Conservation (phyloP, 179 eudicot genomes). For the Beta corolliflora region DNA sequence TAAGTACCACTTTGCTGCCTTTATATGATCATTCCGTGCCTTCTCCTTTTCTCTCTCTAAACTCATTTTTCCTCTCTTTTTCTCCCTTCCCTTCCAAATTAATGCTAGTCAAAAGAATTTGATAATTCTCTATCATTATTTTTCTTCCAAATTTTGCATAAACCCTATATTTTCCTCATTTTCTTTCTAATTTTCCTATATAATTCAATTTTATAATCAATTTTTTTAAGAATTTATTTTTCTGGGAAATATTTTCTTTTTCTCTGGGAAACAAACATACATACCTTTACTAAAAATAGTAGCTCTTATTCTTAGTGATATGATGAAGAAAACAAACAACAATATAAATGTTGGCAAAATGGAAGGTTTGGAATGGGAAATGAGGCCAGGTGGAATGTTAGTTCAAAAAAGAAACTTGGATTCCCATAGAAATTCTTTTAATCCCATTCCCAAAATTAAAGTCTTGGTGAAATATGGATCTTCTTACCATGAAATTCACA, state of each 20-base stretch:
- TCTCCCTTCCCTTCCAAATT: background rate
- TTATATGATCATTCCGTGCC: slow-evolving; percentile 6
- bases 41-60: slow-evolving; percentile 2
- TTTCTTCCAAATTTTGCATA: background rate
- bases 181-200: background rate
- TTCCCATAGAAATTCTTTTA: slow-evolving; percentile 30
- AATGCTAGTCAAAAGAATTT: background rate
- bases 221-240: background rate
- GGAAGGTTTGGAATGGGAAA: slow-evolving; percentile 53
- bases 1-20: slow-evolving; percentile 15
- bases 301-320: background rate
- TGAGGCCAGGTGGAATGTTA: slow-evolving; percentile 83
- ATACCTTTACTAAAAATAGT: background rate
- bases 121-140: background rate
- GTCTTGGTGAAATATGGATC: slow-evolving; percentile 60
- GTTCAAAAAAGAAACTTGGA: slow-evolving; percentile 71
- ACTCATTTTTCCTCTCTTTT: background rate
- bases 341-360: slow-evolving; percentile 26
- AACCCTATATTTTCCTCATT: background rate
- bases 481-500: slow-evolving; percentile 52
- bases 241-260: no score
- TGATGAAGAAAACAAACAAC: slow-evolving; percentile 36
- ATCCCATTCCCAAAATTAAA: slow-evolving; percentile 38
- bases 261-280: background rate
- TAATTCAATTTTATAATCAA: background rate